Base-by-base conservation (phyloP, 768 basidiomycete species). In the Clavaria fumosa region DNA sequence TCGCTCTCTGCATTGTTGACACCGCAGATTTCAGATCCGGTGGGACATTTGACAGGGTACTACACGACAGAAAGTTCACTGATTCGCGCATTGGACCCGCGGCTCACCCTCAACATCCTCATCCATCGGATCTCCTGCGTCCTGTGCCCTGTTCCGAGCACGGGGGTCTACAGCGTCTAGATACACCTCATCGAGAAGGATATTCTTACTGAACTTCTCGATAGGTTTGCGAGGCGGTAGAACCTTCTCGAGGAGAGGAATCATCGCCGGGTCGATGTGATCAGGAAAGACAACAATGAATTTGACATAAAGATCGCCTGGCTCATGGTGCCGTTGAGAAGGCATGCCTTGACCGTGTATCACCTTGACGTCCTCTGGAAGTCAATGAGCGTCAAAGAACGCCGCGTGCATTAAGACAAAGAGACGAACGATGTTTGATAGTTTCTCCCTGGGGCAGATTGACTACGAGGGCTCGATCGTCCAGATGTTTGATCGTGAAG, bases 301-400 rank as follows among this genome's bases (percentile, higher is more conserved):
- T 53, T 78, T 82, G 58, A 99, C 69, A 54, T 74, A 89, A 43
- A 99, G 70, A 59, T 97, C 89, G 26, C 95, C 95, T 27, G 78
- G 72, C 53, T 99, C 90, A 61, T 97, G 95, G 60, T 97, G 93
- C 43, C 95, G 78, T 57, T 84, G 84, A 35, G 95, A 96, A 9
- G 93, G 95, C 95, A 99, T 99, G 44, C 95, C 95, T 61, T 97
- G 91, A 4, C 83, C 85, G 34, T 72, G 72, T 48, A 99, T 80
- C 46, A 91, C 78, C 61, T 95, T 96, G 51, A 90, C 52, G 31
- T 82, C 78, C 43, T 82, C 93, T 91, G 49, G 34, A 32, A 5
- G 42, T 15, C 24, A 30, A 23, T 35, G 12, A 40, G 35, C n/a
- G n/a, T n/a, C n/a, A n/a, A 39, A 42, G 27, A 15, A 47, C 34